Evolutionary conservation across 306 rosid species (phyloP), one percentile per base, ranked within the genome.

Genomic region (Trifolium pratense): DNA sequence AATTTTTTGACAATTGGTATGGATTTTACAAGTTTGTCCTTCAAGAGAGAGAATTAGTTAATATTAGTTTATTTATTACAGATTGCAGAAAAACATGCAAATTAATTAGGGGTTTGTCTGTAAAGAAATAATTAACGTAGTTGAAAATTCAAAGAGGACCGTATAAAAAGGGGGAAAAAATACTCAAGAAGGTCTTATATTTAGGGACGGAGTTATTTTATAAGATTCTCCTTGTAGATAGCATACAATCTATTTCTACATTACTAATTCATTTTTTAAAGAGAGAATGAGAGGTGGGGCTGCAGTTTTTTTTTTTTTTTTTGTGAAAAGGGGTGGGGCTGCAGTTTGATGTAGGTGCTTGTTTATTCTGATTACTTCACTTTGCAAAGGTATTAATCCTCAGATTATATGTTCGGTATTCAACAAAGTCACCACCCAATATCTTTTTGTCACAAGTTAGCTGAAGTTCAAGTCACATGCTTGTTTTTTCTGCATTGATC

Each of bases 351-450:
- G 20, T 16, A 40, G 55, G 48, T 65, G 8, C 20, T 66, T 61
- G 34, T 42, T 68, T 73, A 45, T 68, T 77, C 57, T 32, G 45
- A 56, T 64, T 68, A 23, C 14, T 21, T 66, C 23, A 60, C 69
- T 73, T n/a, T 66, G 52, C 40, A 2, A 53, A 15, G 40, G 23
- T 58, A n/a, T 34, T 40, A 18, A 70, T 65, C 70, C 46, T 70
- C 3, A 32, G 5, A 61, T 81, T 21, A 53, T 25, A 40, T 77
- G n/a, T 53, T 62, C 34, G 3, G 49, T 31, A 71, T 23, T 23
- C 25, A 59, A 57, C 2, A 48, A 66, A 66, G 48, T 66, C 16
- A 21, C 74, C 31, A 48, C 36, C 63, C 45, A 15, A 34, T 43
- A 26, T 25, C 9, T 43, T 32, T 64, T 29, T 6, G 21, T 18